Base-by-base conservation (phyloP, 441 rosid species). In the Pelargonium myrrhifolium region DNA sequence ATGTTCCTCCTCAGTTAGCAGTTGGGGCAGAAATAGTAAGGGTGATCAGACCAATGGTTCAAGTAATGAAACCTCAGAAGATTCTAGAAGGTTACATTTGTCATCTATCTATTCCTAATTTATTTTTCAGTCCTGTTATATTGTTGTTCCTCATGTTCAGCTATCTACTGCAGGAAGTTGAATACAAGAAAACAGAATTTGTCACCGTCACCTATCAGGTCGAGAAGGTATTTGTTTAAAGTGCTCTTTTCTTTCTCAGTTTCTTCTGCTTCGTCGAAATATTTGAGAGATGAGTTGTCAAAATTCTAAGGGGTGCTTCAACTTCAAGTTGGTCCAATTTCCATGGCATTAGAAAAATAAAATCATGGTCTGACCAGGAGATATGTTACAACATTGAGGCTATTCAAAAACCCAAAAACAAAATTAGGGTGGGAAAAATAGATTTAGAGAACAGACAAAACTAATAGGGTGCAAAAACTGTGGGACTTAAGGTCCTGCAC, bases 171-270 rank as follows among this genome's bases (percentile, higher is more conserved):
- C 85, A 87, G 97, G 83, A 86, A 83, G 78, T 65, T 65, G 31
- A 81, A 70, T 66, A 81, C 87, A 45, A 85, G 87, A 77, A 89
- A 77, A 74, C 83, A 77, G 56, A 72, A 78, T 49, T 66, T 68
- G 51, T 87, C 97, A 28, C 96, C 97, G 68, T 90, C 97, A 64
- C 86, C 96, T 65, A 85, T 82, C 72, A 90, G 89, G 78, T 83
- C 98, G 40, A 85, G 83, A 80, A 89, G 96, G 96, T 89, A 82
- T 56, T 12, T 14, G 24, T 15, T 62, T 74, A 65, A 9, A 51
- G 58, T 51, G 58, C 21, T 37, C 68, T 28, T 56, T 59, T 35
- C 12, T 4, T 61, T 3, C 47, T 64, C 62, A 31, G 56, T n/a
- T 61, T 71, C 47, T 53, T 14, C 8, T 45, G 26, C 40, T 39